phyloP scores from a whole-genome alignment of 1,139 yeast species.

The Suhomyces anneliseae region DNA sequence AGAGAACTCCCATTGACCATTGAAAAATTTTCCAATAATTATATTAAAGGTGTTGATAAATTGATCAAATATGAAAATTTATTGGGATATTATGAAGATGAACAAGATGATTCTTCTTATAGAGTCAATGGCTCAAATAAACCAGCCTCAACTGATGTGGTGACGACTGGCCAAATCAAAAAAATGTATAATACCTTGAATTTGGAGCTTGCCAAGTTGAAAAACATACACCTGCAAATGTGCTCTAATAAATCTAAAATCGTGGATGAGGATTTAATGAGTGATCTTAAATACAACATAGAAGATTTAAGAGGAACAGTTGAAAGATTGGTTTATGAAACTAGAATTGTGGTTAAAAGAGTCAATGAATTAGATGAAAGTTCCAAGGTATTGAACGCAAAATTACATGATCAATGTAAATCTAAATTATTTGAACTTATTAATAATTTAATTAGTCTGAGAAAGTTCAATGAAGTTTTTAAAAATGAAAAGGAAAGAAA shows the following conservation, averaged over 20 bases:
- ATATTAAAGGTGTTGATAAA: constrained; percentile 24
- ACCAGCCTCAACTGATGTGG: neutral
- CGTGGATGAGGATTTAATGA: constrained; percentile 32
- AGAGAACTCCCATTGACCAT: constrained; percentile 18
- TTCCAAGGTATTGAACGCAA: constrained; percentile 46
- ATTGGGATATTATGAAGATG: constrained; percentile 1
- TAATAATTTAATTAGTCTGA: constrained; percentile 38
- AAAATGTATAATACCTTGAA: constrained; percentile 31
- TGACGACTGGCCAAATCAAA: constrained; percentile 20
- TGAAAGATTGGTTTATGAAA: constrained; percentile 78
- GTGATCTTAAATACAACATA: constrained; percentile 48
- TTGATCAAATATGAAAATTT: constrained; percentile 15
- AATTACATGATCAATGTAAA: constrained; percentile 31
- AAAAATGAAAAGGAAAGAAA: constrained; percentile 30
- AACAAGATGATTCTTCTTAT: neutral
- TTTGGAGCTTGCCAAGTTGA: constrained; percentile 32
- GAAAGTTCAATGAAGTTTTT: constrained; percentile 35
- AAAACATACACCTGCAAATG: constrained; percentile 31
- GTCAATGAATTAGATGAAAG: constrained; percentile 81
- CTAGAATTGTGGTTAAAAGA: constrained; percentile 68
- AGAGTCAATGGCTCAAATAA: neutral
- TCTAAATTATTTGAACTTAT: constrained; percentile 31
- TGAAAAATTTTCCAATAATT: constrained; percentile 25
- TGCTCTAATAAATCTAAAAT: constrained; percentile 30
- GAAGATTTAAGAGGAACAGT: constrained; percentile 66